Conservation (phyloP, 2,329 filamentous ascomycete species). For the Helicocarpus griseus region DNA sequence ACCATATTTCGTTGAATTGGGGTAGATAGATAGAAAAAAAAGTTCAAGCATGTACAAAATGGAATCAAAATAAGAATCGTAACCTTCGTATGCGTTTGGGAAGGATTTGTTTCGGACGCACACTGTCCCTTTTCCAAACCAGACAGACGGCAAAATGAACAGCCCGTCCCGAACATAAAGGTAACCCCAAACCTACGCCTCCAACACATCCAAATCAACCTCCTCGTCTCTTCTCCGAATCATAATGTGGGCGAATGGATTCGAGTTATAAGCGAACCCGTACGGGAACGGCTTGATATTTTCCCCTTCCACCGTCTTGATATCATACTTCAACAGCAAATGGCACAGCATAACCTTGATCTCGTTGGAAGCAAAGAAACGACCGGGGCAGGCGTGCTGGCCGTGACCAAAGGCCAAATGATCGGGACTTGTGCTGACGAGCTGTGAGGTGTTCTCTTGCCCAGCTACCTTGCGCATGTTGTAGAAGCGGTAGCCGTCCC, state of each 20-base stretch:
- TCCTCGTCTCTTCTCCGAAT: conserved; percentile 1
- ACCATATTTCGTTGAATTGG: too few relatives aligned
- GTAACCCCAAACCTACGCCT: background rate
- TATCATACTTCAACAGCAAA: conserved; percentile 44
- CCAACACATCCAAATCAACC: conserved; percentile 2
- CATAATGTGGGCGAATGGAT: conserved; percentile 11
- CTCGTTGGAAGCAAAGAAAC: conserved; percentile 49
- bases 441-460: conserved; percentile 21
- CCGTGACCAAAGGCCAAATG: conserved; percentile 30
- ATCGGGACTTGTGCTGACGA: conserved; percentile 22
- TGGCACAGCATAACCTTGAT: conserved; percentile 47
- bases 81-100: too few relatives aligned
- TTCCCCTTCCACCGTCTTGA: conserved; percentile 31
- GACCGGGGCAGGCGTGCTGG: conserved; percentile 36
- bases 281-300: conserved; percentile 36
- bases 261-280: conserved; percentile 34
- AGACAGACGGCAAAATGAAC: too few relatives aligned
- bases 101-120: too few relatives aligned
- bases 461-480: conserved; percentile 22
- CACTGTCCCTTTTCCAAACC: too few relatives aligned
- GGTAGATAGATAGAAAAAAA: too few relatives aligned
- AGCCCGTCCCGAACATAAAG: too few relatives aligned
- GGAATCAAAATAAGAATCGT: too few relatives aligned
- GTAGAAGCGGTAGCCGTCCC: conserved; percentile 27
- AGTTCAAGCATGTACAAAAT: too few relatives aligned